Evolutionary conservation across 2,329 filamentous ascomycete species (phyloP).

Genomic region (Falciphora oryzae): DNA sequence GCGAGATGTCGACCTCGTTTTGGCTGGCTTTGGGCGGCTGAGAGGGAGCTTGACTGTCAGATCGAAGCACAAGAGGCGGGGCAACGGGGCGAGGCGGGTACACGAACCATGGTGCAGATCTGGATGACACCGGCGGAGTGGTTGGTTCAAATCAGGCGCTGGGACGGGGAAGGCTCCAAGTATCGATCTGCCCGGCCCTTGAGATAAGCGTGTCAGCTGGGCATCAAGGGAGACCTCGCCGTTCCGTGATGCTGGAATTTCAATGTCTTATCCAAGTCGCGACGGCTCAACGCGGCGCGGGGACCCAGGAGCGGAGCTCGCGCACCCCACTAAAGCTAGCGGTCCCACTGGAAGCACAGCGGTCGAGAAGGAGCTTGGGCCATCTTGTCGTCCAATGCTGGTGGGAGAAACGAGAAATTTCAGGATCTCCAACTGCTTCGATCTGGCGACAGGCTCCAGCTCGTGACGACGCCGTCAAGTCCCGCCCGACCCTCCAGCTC

Average conservation of each 20-base stretch:
- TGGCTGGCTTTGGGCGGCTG: conserved; percentile 2
- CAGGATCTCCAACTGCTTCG: not conserved
- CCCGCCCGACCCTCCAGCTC: not conserved
- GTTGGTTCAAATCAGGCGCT: no score
- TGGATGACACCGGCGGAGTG: no score
- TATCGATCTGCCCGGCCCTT: no score
- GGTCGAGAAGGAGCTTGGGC: conserved; percentile 15
- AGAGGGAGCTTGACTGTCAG: not conserved
- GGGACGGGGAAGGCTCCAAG: no score
- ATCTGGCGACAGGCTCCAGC: not conserved
- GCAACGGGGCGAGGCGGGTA: not conserved
- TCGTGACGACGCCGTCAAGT: not conserved
- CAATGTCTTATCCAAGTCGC: no score
- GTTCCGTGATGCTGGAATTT: no score
- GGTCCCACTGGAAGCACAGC: not conserved
- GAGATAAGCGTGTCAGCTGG: no score
- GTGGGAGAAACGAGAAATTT: not conserved
- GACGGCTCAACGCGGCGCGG: not conserved
- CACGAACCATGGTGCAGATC: not conserved
- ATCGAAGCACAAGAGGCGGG: not conserved
- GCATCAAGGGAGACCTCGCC: no score
- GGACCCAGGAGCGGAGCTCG: no score
- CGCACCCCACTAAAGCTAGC: not conserved
- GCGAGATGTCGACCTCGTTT: conserved; percentile 50
- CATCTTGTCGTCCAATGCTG: conserved; percentile 3